Evolutionary conservation across 192 early-diverging fungal genomes (phyloP).

Genomic region (Backusella morwellensis): DNA sequence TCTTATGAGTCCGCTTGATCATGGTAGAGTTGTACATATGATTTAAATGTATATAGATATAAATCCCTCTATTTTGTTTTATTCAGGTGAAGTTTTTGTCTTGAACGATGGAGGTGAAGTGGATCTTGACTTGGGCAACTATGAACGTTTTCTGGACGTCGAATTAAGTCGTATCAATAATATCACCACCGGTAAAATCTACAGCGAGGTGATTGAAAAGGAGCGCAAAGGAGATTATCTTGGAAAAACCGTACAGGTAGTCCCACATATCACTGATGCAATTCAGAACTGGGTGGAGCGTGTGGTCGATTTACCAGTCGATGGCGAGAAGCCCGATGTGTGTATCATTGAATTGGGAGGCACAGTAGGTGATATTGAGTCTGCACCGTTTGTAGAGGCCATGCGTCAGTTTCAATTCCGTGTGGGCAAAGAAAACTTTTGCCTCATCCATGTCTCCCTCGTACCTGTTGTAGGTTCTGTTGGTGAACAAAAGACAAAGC

Average conservation of each 20-base stretch:
- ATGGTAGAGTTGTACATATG: slow-evolving; percentile 62
- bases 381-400: slow-evolving; percentile 97
- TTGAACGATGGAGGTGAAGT: slow-evolving; percentile 99
- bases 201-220: slow-evolving; percentile 92
- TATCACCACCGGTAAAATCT: slow-evolving; percentile 99
- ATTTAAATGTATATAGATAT: background rate
- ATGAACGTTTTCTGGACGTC: slow-evolving; percentile 96
- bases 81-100: slow-evolving; percentile 94
- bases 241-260: slow-evolving; percentile 99
- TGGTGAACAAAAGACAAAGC: slow-evolving; percentile 99
- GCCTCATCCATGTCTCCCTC: slow-evolving; percentile 95
- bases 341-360: slow-evolving; percentile 99
- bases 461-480: slow-evolving; percentile 96
- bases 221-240: slow-evolving; percentile 94
- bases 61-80: background rate
- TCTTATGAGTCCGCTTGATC: slow-evolving; percentile 94
- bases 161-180: slow-evolving; percentile 95
- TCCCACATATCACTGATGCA: slow-evolving; percentile 96
- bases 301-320: slow-evolving; percentile 83
- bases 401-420: slow-evolving; percentile 99
- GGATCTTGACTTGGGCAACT: slow-evolving; percentile 98
- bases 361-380: slow-evolving; percentile 99
- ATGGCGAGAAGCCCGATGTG: slow-evolving; percentile 86
- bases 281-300: slow-evolving; percentile 99
- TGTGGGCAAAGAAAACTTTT: slow-evolving; percentile 98